Conservation (phyloP, 2,329 filamentous ascomycete species). For the Emergomyces orientalis region DNA sequence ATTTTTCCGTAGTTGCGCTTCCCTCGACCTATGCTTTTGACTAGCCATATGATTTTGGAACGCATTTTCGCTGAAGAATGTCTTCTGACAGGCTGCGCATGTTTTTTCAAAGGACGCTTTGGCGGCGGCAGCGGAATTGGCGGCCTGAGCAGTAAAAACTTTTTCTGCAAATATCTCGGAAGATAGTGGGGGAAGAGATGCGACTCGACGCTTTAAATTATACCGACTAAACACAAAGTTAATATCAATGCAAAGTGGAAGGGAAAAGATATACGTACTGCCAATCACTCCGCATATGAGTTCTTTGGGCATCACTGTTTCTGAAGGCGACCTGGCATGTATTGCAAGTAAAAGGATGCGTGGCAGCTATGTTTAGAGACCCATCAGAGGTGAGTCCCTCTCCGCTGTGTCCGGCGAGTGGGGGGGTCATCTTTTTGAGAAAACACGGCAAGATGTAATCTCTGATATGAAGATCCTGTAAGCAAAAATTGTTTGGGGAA, state of each 20-base stretch:
- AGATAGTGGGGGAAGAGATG: constrained; percentile 61
- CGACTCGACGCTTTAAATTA: constrained; percentile 72
- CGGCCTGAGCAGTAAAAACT: constrained; percentile 81
- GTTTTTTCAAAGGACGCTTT: constrained; percentile 79
- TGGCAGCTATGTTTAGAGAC: constrained; percentile 30
- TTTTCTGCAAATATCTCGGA: constrained; percentile 94
- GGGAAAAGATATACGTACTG: constrained; percentile 53
- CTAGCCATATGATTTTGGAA: constrained; percentile 87
- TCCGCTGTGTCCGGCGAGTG: not conserved
- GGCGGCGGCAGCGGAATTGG: constrained; percentile 71
- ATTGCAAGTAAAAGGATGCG: constrained; percentile 95
- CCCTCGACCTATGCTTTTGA: constrained; percentile 72
- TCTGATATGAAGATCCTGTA: not conserved
- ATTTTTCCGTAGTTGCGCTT: constrained; percentile 42
- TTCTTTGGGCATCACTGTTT: constrained; percentile 82
- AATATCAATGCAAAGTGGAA: constrained; percentile 9
- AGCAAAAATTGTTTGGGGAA: not conserved
- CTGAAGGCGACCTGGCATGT: constrained; percentile 96
- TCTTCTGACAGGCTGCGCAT: constrained; percentile 77
- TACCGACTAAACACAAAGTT: constrained; percentile 55
- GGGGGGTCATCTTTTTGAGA: constrained; percentile 9
- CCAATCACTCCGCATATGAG: constrained; percentile 98
- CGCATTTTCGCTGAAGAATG: constrained; percentile 93
- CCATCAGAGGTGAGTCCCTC: constrained; percentile 13
- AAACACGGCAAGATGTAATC: not conserved